A percentile compares a stretch with the other conserved stretches of the same genome.
Conservation (phyloP, 257 asterid species). For the Nicotiana attenuata region DNA sequence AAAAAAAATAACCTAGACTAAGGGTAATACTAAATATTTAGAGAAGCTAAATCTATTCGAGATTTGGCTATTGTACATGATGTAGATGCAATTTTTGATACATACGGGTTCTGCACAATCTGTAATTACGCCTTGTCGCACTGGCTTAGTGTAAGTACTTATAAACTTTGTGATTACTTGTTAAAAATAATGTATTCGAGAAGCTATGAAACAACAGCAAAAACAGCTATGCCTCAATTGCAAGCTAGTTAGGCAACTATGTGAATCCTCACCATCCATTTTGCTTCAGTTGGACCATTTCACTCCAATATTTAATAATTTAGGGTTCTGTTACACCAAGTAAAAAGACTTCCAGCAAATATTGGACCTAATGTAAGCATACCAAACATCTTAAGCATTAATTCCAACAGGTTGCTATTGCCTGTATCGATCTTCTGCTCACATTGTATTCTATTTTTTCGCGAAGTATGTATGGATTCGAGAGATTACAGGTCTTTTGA, state of each 20-base stretch:
- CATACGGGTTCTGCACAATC: not conserved
- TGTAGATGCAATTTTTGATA: not conserved
- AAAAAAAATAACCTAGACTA: no score
- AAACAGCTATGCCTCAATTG: not conserved
- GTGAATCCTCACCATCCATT: not conserved
- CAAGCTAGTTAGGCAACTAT: not conserved
- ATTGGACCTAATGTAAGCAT: not conserved
- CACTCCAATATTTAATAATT: not conserved
- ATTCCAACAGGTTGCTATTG: not conserved
- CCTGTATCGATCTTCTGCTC: not conserved
- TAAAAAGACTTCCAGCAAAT: not conserved
- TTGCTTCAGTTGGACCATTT: not conserved
- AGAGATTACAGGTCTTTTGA: not conserved
- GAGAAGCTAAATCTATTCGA: not conserved
- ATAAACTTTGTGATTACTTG: no score
- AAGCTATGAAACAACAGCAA: not conserved
- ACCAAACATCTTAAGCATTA: not conserved
- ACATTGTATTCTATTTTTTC: not conserved
- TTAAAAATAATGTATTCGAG: no score
- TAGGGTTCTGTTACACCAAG: not conserved
- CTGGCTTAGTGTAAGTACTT: not conserved
- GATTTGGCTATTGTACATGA: not conserved
- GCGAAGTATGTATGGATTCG: not conserved
- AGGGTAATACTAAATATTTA: not conserved
- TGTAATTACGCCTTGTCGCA: not conserved